Evolutionary conservation across 768 basidiomycete species (phyloP).

Genomic region (Trametes coccinea): DNA sequence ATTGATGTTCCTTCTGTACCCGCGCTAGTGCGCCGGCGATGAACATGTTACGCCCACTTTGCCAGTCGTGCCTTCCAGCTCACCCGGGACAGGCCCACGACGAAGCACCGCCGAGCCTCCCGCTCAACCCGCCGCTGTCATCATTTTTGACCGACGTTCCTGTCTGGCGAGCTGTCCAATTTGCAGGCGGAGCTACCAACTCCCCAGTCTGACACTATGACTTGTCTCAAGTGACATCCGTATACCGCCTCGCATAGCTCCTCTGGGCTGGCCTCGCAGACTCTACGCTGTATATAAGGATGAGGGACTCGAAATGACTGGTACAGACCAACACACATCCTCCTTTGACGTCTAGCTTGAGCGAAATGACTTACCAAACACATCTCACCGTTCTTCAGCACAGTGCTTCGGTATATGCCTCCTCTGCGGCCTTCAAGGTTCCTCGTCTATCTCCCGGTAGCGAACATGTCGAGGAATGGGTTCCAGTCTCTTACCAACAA

Average conservation of each 20-base stretch:
- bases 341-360: background rate
- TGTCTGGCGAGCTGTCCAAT: conserved; percentile 20
- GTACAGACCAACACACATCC: conserved; percentile 4
- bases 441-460: conserved; percentile 46
- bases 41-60: background rate
- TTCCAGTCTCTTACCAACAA: conserved; percentile 56
- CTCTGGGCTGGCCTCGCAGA: background rate
- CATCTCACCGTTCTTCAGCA: conserved; percentile 63
- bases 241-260: conserved; percentile 22
- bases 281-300: conserved; percentile 10
- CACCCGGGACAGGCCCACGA: background rate
- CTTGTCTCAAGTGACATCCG: conserved; percentile 11
- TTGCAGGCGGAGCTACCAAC: conserved; percentile 14
- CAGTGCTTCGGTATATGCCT: conserved; percentile 47
- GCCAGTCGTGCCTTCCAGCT: background rate
- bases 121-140: conserved; percentile 15
- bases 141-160: conserved; percentile 13
- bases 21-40: background rate
- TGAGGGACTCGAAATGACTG: background rate
- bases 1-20: background rate
- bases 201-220: conserved; percentile 15
- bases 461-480: conserved; percentile 50
- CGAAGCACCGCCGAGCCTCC: conserved; percentile 11
- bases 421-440: conserved; percentile 55
- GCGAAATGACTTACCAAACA: conserved; percentile 34